Evolutionary conservation across 257 asterid species (phyloP), one percentile per base, ranked within the genome.

Genomic region (Salvia rosmarinus): DNA sequence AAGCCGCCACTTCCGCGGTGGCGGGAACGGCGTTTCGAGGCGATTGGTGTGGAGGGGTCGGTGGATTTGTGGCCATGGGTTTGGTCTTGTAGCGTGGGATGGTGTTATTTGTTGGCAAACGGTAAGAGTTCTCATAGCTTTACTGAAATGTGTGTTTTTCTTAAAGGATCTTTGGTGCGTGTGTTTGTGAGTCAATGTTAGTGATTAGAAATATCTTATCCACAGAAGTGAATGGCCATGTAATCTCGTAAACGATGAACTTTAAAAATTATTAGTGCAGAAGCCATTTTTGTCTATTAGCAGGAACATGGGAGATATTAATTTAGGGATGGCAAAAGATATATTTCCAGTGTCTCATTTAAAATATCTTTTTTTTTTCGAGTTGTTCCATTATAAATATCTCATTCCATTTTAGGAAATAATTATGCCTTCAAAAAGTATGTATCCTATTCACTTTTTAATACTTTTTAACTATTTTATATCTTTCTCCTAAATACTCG

Each of bases 91-190:
- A 43, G 58, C 44, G 43, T 47, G 77, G 32, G 78, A 68, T 25
- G 52, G 79, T 17, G 80, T 50, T 61, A 49, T 68, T 50, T 77
- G 84, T 67, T 84, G 82, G 17, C 79, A 70, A 35, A 51, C 43
- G 64, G 65, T 58, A 76, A 91, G 84, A 72, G 83, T 74, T 80
- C 71, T 81, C 96, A 87, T 84, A 79, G 78, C 78, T 81, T 68
- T 51, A 11, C 30, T 46, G 52, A 35, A 28, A 21, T 55, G 4
- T 43, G 58, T 52, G 28, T 40, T 72, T 67, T 55, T 49, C 28
- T 64, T 8, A 13, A 21, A 2, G 39, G 71, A 39, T 50, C n/a
- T 50, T 49, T 49, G 34, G 14, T 52, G 12, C 39, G 19, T 46
- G 28, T 70, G 19, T 44, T 9, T 13, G 57, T 21, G 11, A 43